phyloP scores from a whole-genome alignment of 306 rosid species.

The Calophaca sinica region DNA sequence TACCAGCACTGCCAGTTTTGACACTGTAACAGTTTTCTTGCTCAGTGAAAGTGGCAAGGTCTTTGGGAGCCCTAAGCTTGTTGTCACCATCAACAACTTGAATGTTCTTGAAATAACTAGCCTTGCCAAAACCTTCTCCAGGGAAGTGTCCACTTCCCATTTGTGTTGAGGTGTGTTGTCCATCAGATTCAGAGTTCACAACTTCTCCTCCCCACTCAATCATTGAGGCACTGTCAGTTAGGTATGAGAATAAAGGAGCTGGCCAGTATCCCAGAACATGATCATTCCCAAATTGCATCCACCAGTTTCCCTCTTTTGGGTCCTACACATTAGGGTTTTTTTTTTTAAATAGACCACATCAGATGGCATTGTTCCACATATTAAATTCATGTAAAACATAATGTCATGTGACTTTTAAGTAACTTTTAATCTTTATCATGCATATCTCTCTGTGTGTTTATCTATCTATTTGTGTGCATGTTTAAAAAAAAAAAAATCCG shows the following conservation, averaged over 20 bases:
- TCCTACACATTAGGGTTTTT: slow-evolving; percentile 55
- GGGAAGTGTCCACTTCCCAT: slow-evolving; percentile 78
- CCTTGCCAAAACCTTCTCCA: slow-evolving; percentile 63
- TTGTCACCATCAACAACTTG: slow-evolving; percentile 62
- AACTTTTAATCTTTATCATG: background rate
- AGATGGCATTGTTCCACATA: slow-evolving; percentile 39
- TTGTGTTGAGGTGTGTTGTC: slow-evolving; percentile 67
- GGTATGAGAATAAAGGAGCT: slow-evolving; percentile 59
- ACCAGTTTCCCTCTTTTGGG: slow-evolving; percentile 73
- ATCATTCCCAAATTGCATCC: slow-evolving; percentile 66
- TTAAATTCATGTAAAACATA: slow-evolving; percentile 45
- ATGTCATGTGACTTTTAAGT: background rate
- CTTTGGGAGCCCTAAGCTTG: slow-evolving; percentile 58
- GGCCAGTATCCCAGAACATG: slow-evolving; percentile 73
- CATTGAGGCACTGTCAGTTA: slow-evolving; percentile 63
- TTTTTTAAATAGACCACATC: slow-evolving; percentile 13
- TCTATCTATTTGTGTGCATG: background rate
- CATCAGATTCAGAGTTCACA: slow-evolving; percentile 56
- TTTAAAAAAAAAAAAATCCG: too few species aligned
- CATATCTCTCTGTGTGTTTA: too few species aligned
- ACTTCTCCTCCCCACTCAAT: slow-evolving; percentile 73
- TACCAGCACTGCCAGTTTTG: slow-evolving; percentile 55
- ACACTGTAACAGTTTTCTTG: slow-evolving; percentile 58
- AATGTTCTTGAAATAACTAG: slow-evolving; percentile 62
- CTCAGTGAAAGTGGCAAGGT: slow-evolving; percentile 59